A percentile compares a stretch with the other conserved stretches of the same genome.
phyloP scores from a whole-genome alignment of 805 yeast species.

The Pichia californica region DNA sequence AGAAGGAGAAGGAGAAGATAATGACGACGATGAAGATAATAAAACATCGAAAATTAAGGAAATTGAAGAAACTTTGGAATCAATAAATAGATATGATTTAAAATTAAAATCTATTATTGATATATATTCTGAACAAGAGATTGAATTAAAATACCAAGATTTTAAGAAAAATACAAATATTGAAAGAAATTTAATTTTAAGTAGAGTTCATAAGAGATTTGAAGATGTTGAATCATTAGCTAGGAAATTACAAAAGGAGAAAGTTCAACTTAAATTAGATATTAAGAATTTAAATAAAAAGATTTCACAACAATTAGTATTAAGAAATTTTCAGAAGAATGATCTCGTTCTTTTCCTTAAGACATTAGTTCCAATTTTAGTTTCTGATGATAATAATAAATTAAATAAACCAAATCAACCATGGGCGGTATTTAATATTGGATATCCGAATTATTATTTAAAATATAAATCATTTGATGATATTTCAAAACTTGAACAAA shows the following conservation, averaged over 20 bases:
- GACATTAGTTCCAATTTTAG: conserved; percentile 33
- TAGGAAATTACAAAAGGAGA: conserved; percentile 73
- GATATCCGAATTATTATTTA: conserved; percentile 78
- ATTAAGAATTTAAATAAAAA: conserved; percentile 32
- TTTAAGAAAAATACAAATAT: conserved; percentile 21
- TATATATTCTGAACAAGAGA: conserved; percentile 5
- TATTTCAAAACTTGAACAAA: conserved; percentile 29
- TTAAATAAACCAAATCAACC: too few relatives aligned
- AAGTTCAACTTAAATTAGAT: conserved; percentile 44
- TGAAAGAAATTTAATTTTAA: conserved; percentile 23
- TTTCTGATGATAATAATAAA: conserved; percentile 4
- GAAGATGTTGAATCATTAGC: conserved; percentile 88
- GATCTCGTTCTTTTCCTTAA: conserved; percentile 85
- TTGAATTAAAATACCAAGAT: conserved; percentile 32
- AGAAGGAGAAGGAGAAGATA: not conserved
- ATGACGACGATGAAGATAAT: not conserved
- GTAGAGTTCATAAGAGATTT: conserved; percentile 61
- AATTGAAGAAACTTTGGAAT: not conserved
- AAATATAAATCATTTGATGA: conserved; percentile 30
- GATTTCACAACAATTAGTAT: conserved; percentile 49
- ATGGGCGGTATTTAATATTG: conserved; percentile 94
- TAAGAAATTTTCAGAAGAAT: conserved; percentile 59
- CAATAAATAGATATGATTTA: not conserved
- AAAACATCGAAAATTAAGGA: conserved; percentile 3
- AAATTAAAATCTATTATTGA: not conserved